A percentile compares a stretch with the other conserved stretches of the same genome.
Conservation (phyloP, 169 alveolate genomes). For the Cryptosporidium bovis region DNA sequence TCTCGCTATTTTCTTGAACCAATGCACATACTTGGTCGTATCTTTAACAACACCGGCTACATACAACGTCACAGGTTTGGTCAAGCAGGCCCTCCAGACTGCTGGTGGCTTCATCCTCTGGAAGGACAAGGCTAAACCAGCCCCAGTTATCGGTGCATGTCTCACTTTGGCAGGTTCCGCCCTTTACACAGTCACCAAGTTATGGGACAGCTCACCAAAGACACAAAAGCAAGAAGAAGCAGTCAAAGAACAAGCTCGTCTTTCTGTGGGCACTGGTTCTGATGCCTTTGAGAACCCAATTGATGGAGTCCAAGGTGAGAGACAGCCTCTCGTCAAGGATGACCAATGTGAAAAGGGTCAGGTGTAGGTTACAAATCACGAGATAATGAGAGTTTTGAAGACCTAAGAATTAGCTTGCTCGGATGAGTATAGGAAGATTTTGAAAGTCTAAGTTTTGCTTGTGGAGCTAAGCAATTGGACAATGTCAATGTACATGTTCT, state of each 20-base stretch:
- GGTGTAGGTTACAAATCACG: constrained; percentile 1
- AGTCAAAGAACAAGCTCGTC: constrained; percentile 70
- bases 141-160: constrained; percentile 74
- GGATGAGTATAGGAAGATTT: constrained; percentile 8
- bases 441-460: not conserved
- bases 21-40: constrained; percentile 67
- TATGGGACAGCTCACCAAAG: constrained; percentile 70
- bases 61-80: constrained; percentile 73
- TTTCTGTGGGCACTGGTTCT: constrained; percentile 68
- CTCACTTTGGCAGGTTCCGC: constrained; percentile 72
- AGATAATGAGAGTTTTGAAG: not conserved
- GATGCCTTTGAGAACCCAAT: constrained; percentile 71
- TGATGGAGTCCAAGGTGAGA: constrained; percentile 49
- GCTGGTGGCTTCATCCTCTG: constrained; percentile 74
- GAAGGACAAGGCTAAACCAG: constrained; percentile 59
- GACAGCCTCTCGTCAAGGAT: constrained; percentile 51
- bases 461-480: too few relatives aligned
- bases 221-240: constrained; percentile 58
- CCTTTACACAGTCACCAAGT: constrained; percentile 56
- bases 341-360: constrained; percentile 74
- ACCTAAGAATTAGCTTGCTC: not conserved
- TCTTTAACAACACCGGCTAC: constrained; percentile 72
- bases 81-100: constrained; percentile 65
- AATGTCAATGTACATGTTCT: constrained; percentile 9
- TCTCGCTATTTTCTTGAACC: constrained; percentile 65